Conservation (phyloP, 306 rosid species). For the Quercus rubra region DNA sequence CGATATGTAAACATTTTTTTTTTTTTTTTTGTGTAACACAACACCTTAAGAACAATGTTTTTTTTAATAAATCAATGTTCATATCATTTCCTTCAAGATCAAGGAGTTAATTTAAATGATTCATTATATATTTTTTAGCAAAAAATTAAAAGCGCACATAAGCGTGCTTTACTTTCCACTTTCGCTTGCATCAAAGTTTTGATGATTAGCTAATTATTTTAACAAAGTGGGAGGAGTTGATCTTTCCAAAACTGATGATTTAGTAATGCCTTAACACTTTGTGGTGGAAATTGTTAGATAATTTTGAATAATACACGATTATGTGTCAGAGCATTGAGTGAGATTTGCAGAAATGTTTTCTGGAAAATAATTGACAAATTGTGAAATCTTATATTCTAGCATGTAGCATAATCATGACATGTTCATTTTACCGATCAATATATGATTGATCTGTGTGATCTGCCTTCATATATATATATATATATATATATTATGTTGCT, state of each 20-base stretch:
- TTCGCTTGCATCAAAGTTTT: not conserved
- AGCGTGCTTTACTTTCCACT: not conserved
- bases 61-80: too few relatives aligned
- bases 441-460: not conserved
- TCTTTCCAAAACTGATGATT: too few relatives aligned
- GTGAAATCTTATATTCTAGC: not conserved
- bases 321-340: not conserved
- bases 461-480: not conserved
- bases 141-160: too few relatives aligned
- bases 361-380: not conserved
- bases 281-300: not conserved
- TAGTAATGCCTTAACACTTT: too few relatives aligned
- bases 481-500: not conserved
- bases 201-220: not conserved
- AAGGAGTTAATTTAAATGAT: too few relatives aligned
- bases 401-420: not conserved
- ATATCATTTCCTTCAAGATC: too few relatives aligned
- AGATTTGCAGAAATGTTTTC: not conserved
- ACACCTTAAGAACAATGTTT: too few relatives aligned
- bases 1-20: too few relatives aligned
- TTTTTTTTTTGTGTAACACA: too few relatives aligned
- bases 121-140: too few relatives aligned
- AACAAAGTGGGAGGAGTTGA: not conserved
- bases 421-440: not conserved
- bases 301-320: not conserved